These are phyloP conservation scores for Pseudopithomyces maydicus DNA, from an alignment of 2,329 filamentous ascomycete genomes.

Conservation along the genomic window DNA sequence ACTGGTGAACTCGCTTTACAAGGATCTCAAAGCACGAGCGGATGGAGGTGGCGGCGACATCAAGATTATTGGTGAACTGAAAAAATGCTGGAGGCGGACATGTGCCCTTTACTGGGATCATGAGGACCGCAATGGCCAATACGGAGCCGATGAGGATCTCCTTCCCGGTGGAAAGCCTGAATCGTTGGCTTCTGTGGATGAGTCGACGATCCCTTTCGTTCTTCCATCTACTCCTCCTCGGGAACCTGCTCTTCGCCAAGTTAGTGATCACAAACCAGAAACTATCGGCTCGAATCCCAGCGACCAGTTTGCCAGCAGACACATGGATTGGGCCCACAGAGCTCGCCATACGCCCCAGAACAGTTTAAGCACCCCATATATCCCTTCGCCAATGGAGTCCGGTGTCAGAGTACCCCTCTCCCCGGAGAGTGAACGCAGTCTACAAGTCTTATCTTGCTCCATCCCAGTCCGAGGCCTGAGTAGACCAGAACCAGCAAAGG, in stretches of 20 bases:
- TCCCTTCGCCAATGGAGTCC: constrained; percentile 39
- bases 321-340: constrained; percentile 46
- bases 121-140: constrained; percentile 64
- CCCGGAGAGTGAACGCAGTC: constrained; percentile 56
- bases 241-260: constrained; percentile 16
- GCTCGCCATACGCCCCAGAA: constrained; percentile 45
- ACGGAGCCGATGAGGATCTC: constrained; percentile 70
- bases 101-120: constrained; percentile 90
- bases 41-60: constrained; percentile 66
- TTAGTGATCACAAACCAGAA: constrained; percentile 34
- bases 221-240: constrained; percentile 32
- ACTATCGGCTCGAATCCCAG: constrained; percentile 43
- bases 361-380: constrained; percentile 41
- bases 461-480: constrained; percentile 54
- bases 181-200: constrained; percentile 29
- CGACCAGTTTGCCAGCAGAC: constrained; percentile 43
- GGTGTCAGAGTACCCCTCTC: constrained; percentile 46
- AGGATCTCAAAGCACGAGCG: constrained; percentile 56
- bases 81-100: constrained; percentile 94
- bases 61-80: constrained; percentile 91
- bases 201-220: constrained; percentile 14
- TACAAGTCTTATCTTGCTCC: constrained; percentile 65
- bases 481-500: constrained; percentile 43
- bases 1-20: constrained; percentile 70
- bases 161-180: constrained; percentile 74